A percentile compares a stretch with the other conserved stretches of the same genome.
Evolutionary conservation across 345 rosid genomes (phyloP).

Genomic region (Brassica carinata): DNA sequence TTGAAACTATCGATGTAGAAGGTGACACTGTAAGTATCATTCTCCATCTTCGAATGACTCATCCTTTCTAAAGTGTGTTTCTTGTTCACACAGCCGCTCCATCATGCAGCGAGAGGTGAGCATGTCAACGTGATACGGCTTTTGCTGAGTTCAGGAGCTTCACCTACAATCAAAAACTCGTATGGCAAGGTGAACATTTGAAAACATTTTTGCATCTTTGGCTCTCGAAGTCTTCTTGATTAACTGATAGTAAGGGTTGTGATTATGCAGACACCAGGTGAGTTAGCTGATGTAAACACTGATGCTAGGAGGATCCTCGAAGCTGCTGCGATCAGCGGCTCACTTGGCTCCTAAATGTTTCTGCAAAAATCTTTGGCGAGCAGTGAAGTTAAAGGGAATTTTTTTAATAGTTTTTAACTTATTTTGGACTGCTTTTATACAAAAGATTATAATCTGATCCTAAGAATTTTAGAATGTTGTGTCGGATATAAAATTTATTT

Average conservation of each 20-base stretch:
- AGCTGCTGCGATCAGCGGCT: slow-evolving; percentile 40
- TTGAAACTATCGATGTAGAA: slow-evolving; percentile 70
- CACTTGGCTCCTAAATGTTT: not conserved
- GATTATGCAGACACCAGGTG: slow-evolving; percentile 58
- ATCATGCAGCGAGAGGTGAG: slow-evolving; percentile 94
- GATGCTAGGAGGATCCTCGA: slow-evolving; percentile 62
- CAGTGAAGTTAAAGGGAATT: not conserved
- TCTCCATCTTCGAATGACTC: not conserved
- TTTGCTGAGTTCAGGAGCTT: slow-evolving; percentile 73
- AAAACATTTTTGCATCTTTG: not conserved
- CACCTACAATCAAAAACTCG: slow-evolving; percentile 52
- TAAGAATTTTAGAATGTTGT: not conserved
- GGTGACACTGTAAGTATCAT: slow-evolving; percentile 86
- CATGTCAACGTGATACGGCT: slow-evolving; percentile 68
- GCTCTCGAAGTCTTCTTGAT: not conserved
- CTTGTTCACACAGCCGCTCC: slow-evolving; percentile 76
- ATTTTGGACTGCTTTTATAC: not conserved
- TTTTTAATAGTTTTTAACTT: not conserved
- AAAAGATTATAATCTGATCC: not conserved
- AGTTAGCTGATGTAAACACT: slow-evolving; percentile 61
- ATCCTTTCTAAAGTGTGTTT: slow-evolving; percentile 5
- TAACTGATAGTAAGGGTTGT: slow-evolving; percentile 26
- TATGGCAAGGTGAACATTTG: slow-evolving; percentile 65
- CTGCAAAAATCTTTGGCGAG: not conserved
- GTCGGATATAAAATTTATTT: not conserved